Evolutionary conservation across 2,329 filamentous ascomycete species (phyloP), one percentile per base, ranked within the genome.

Genomic region (Fusarium robinianum): DNA sequence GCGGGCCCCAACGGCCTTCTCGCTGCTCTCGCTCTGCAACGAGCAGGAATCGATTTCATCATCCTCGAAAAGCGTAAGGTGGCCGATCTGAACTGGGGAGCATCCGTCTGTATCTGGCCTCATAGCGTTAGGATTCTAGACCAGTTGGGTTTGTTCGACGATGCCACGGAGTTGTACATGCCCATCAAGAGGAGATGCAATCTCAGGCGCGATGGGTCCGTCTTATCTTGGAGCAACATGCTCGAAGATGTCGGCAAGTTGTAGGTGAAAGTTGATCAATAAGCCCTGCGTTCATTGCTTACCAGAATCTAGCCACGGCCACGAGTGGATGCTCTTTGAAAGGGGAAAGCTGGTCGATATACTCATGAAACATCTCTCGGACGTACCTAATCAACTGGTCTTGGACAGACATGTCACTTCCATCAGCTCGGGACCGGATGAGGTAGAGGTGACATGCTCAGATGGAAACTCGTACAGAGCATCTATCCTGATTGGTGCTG

Each of bases 301-400:
- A 49, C 30, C 0, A 11, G 5, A 21, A 6, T 2, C 0, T 1
- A 51, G 43, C 1, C 44, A 52, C 6, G 55, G 55, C 1, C 55
- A 58, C 8, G 40, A 45, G 2, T 58, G 43, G 45, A 55, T 53
- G 51, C 41, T 51, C 2, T 58, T 55, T 10, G 40, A 51, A 2
- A 49, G 55, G 5, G 42, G 42, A 4, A 47, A 58, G 10, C 21
- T 58, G 0, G 27, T 58, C 8, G 39, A 58, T 5, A 4, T 51
- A 2, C 49, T 58, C 5, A 47, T 44, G 12, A 41, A 39, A 2
- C 29, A 41, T 7, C 43, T 58, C 1, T 33, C 52, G 0, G 46
- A 54, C 1, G 18, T 27, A 3, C 9, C 15, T 5, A 41, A 34
- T 6, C 41, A 44, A 2, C 35, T 50, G 4, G 14, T 48, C 4